Conservation (phyloP, 164 flowering plant genomes). For the Aristolochia fimbriata region DNA sequence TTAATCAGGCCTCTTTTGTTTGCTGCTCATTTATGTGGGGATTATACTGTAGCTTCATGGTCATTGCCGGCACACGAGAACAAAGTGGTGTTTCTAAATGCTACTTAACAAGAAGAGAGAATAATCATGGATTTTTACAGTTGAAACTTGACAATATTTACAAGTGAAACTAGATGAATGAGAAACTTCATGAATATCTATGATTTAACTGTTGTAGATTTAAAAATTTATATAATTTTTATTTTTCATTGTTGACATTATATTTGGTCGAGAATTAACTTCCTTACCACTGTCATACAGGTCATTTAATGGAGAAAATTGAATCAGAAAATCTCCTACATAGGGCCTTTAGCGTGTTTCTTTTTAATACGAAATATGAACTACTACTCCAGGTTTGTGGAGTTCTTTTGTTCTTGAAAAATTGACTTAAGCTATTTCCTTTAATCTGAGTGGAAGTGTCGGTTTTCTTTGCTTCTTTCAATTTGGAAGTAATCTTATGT, state of each 20-base stretch:
- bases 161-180: not conserved
- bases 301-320: conserved; percentile 92
- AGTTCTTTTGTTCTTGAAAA: not conserved
- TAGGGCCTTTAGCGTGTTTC: conserved; percentile 91
- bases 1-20: too few species aligned
- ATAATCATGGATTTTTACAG: too few species aligned
- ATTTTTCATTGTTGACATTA: too few species aligned
- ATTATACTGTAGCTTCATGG: too few species aligned
- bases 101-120: too few species aligned
- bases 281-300: conserved; percentile 26
- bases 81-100: too few species aligned
- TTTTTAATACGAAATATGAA: conserved; percentile 88
- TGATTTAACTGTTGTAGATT: not conserved
- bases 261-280: not conserved
- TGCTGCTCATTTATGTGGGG: too few species aligned
- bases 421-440: not conserved
- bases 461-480: not conserved
- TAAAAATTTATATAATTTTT: too few species aligned
- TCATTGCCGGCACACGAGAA: too few species aligned
- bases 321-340: conserved; percentile 71
- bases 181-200: not conserved
- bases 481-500: not conserved
- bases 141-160: not conserved
- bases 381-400: conserved; percentile 79
- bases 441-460: too few species aligned